Percentiles rank a stretch among this genome's conserved stretches.
Conservation (phyloP, 2,329 filamentous ascomycete species). For the Fusarium sp. region DNA sequence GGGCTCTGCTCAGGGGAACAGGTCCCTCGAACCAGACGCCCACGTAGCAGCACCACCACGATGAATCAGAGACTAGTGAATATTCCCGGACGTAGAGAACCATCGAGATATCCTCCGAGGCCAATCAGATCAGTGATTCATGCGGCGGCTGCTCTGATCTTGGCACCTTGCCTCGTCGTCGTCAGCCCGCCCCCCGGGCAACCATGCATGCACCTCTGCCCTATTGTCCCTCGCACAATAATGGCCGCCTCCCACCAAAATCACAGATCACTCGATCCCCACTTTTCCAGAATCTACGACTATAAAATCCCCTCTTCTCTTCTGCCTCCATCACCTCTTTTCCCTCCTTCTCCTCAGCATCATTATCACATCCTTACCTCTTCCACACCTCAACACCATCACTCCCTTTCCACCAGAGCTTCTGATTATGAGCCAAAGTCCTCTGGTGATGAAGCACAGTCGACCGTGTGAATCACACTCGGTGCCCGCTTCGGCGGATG, state of each 20-base stretch:
- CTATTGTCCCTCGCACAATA: conserved; percentile 3
- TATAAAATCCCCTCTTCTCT: conserved; percentile 28
- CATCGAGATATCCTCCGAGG: background rate
- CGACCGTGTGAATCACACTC: background rate
- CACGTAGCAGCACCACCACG: background rate
- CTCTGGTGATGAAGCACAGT: no score
- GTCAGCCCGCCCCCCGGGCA: background rate
- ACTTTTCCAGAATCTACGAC: conserved; percentile 1
- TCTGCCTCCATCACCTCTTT: conserved; percentile 1
- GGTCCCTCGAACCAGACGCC: background rate
- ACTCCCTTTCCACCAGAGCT: background rate
- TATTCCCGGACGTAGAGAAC: background rate
- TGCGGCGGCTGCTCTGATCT: background rate
- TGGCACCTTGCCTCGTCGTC: background rate
- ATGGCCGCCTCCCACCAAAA: background rate
- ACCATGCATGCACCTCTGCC: background rate
- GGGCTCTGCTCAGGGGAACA: conserved; percentile 24
- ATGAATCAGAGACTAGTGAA: background rate
- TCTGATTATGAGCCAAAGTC: no score
- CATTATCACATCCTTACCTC: background rate
- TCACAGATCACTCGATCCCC: conserved; percentile 28
- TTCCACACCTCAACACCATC: background rate
- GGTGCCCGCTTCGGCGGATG: no score
- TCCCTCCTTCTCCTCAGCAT: conserved; percentile 7
- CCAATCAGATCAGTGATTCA: background rate